Base-by-base conservation (phyloP, 2,329 filamentous ascomycete species). In the Gnomoniopsis smithogilvyi region DNA sequence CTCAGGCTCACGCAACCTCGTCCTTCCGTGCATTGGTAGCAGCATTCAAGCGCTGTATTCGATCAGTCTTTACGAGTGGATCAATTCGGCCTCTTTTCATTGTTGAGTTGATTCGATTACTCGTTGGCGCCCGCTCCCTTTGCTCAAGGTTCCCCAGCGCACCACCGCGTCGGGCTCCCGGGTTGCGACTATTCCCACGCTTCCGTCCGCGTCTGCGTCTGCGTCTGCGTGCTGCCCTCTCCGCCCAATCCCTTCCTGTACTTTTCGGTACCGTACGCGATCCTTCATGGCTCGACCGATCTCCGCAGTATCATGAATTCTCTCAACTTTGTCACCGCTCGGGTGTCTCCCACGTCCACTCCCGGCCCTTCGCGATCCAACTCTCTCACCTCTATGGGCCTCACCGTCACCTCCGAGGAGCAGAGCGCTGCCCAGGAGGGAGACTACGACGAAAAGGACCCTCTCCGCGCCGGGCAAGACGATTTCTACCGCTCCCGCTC, bases 301-400 rank as follows among this genome's bases (percentile, higher is more conserved):
- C 73, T 73, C 68, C 67, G 70, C 68, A 74, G 76, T 80, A 90
- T 83, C 78, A 97, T 97, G 94, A 97, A 97, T 87, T 96, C 93
- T 69, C 82, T 96, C 80, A 96, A 95, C 79, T 91, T 96, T 74
- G 86, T 97, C 74, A 95, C 92, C 70, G 87, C 91, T 73, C 88
- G 90, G 78, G 90, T 93, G 73, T 86, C 85, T 67, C 83, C 85
- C 65, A 74, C 84, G 56, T 76, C 83, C 60, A 85, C 79, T 66
- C 79, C 83, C 36, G 71, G 73, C 48, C 79, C 83, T 57, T 81
- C 84, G 60, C 80, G 84, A 71, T 82, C 83, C 63, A 87, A 86
- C 72, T 87, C 85, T 30, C 76, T 86, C 67, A 78, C 77, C 66
- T 80, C 80, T 62, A 72, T 85, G 62, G 76, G 78, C 62, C 69